These are phyloP conservation scores for Melanomma pulvis-pyrius DNA, from an alignment of 495 filamentous ascomycete species.

Conservation along the genomic window DNA sequence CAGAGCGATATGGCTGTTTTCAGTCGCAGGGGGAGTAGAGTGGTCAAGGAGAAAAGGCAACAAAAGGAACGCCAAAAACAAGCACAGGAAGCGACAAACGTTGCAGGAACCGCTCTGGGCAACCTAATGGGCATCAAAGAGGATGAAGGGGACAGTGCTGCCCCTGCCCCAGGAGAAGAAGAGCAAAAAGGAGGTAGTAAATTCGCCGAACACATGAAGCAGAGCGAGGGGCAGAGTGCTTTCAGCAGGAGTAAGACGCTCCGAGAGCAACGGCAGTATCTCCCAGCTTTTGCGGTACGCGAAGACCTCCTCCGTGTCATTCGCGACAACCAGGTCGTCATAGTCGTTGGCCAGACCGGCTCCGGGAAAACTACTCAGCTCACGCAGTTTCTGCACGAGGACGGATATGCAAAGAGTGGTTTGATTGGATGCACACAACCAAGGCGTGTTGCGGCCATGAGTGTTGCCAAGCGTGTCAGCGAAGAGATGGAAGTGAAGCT, in stretches of 20 bases:
- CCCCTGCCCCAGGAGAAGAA: slow-evolving; percentile 74
- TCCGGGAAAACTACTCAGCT: slow-evolving; percentile 97
- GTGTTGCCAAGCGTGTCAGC: slow-evolving; percentile 95
- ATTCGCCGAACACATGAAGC: slow-evolving; percentile 89
- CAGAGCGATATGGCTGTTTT: slow-evolving; percentile 99
- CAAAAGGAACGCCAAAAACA: slow-evolving; percentile 94
- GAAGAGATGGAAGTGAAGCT: slow-evolving; percentile 99
- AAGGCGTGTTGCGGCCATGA: slow-evolving; percentile 97
- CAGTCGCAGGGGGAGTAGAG: slow-evolving; percentile 89
- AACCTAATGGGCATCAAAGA: slow-evolving; percentile 95
- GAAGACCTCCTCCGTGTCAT: slow-evolving; percentile 95
- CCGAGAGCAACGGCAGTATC: slow-evolving; percentile 87
- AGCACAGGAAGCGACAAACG: slow-evolving; percentile 91
- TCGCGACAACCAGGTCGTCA: slow-evolving; percentile 93
- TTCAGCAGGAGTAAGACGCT: slow-evolving; percentile 93
- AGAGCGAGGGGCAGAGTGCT: slow-evolving; percentile 81
- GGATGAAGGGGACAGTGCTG: slow-evolving; percentile 88
- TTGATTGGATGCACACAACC: slow-evolving; percentile 98
- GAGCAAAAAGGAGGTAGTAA: slow-evolving; percentile 68
- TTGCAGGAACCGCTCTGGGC: slow-evolving; percentile 88
- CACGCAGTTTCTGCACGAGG: slow-evolving; percentile 93
- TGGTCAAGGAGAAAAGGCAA: slow-evolving; percentile 87
- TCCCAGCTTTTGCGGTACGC: slow-evolving; percentile 95
- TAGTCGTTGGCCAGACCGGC: slow-evolving; percentile 96
- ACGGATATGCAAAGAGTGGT: slow-evolving; percentile 82